phyloP scores from a whole-genome alignment of 2,329 filamentous ascomycete species.

The Stemphylium vesicarium region DNA sequence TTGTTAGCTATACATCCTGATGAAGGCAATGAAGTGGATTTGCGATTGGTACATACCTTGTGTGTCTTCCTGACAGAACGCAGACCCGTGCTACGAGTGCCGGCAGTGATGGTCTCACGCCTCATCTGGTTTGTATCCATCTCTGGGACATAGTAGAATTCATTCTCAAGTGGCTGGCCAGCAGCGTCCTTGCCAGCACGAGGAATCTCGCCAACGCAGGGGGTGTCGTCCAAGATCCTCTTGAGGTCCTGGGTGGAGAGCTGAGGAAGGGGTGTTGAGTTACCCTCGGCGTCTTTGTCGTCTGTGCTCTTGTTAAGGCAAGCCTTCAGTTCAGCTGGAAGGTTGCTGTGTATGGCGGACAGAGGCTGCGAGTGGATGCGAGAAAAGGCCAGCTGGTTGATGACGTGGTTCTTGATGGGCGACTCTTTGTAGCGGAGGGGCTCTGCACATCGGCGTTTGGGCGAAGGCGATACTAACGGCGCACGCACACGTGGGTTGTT shows the following conservation, averaged over 20 bases:
- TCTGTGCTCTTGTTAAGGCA: slow-evolving; percentile 30
- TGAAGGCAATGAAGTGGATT: background rate
- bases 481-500: slow-evolving; percentile 36
- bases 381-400: slow-evolving; percentile 95
- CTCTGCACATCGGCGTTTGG: slow-evolving; percentile 35
- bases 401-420: slow-evolving; percentile 79
- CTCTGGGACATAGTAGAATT: slow-evolving; percentile 96
- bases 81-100: slow-evolving; percentile 85
- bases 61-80: slow-evolving; percentile 92
- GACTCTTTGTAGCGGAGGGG: slow-evolving; percentile 42
- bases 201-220: slow-evolving; percentile 85
- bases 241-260: slow-evolving; percentile 63
- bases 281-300: slow-evolving; percentile 29
- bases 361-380: slow-evolving; percentile 89
- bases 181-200: slow-evolving; percentile 95
- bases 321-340: slow-evolving; percentile 67
- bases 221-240: slow-evolving; percentile 72
- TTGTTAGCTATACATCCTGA: slow-evolving; percentile 15
- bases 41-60: slow-evolving; percentile 69
- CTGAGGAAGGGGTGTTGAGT: slow-evolving; percentile 32
- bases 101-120: slow-evolving; percentile 81
- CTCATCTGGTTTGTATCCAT: slow-evolving; percentile 80
- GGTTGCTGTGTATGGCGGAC: slow-evolving; percentile 84
- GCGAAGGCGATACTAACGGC: slow-evolving; percentile 39
- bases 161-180: slow-evolving; percentile 89